Evolutionary conservation across 352 stramenopile genomes (phyloP), one percentile per base, ranked within the genome.

Genomic region (Phytophthora tubulina): DNA sequence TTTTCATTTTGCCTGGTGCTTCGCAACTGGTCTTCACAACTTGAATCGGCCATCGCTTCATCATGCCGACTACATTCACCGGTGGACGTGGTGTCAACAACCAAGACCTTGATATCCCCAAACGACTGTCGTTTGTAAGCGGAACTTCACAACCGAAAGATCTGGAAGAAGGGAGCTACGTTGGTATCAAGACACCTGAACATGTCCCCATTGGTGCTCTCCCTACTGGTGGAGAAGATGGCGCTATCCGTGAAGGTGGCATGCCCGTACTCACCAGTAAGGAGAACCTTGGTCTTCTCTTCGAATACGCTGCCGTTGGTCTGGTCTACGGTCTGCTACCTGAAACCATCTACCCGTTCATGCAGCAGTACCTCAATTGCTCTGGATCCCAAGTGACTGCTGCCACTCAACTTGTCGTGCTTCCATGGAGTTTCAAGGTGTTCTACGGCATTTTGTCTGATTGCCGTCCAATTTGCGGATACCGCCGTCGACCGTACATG

Each of bases 401-500:
- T 3, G 72, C 72, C 21, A 3, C 33, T 4, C 72, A 60, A n/a
- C 13, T 79, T 6, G 67, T 79, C 1, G 38, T 79, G 5, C 51
- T 79, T 4, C 72, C 72, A 0, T 84, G 72, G 70, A 73, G 63
- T 33, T 76, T 76, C 52, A 76, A 76, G 44, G 9, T 73, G 53
- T 27, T 27, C 21, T 27, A 27, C 0, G 21, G 21, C 21, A 27
- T 27, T 27, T 27, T 27, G 21, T 27, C n/a, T 27, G 70, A 76
- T 33, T 76, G 70, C 3, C 46, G 62, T 9, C 70, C 70, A 2
- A 60, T 76, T 49, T 73, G 48, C 51, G 82, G 82, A 39, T 89
- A 88, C 64, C 81, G 83, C 33, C 81, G 83, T 63, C 79, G 79
- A 11, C 76, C 79, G 9, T 91, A 72, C 46, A 89, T 91, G 75